These are phyloP conservation scores for Aspergillus asperescens DNA, from an alignment of 495 filamentous ascomycete genomes.

Conservation along the genomic window DNA sequence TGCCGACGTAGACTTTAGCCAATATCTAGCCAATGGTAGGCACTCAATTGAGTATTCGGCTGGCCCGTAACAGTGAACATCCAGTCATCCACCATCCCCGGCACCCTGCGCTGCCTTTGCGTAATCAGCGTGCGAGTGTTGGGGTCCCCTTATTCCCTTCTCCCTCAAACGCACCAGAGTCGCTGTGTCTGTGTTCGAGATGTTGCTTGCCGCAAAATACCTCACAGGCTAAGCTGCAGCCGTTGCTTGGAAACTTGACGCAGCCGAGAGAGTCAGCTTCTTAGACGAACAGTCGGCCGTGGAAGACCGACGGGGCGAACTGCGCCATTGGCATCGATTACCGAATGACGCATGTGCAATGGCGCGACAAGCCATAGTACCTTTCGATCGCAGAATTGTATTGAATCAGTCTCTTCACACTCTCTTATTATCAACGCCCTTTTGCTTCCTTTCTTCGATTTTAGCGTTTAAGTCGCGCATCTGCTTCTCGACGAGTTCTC, in stretches of 20 bases:
- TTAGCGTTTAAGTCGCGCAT: constrained; percentile 47
- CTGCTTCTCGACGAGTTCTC: constrained; percentile 51
- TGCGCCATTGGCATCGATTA: background rate
- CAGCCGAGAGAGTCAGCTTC: background rate
- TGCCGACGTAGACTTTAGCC: background rate
- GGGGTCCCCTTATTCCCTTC: background rate
- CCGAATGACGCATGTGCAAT: background rate
- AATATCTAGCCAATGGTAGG: background rate
- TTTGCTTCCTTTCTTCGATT: constrained; percentile 36
- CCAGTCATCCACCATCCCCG: background rate
- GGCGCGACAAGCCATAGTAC: no score
- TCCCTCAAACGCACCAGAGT: background rate
- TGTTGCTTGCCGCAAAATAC: background rate
- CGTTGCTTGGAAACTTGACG: background rate
- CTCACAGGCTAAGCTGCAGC: background rate
- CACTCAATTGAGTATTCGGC: no score
- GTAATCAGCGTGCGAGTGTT: background rate
- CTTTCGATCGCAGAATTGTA: background rate
- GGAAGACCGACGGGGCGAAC: background rate
- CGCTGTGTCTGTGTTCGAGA: background rate
- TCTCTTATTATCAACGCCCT: constrained; percentile 18
- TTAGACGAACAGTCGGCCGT: background rate
- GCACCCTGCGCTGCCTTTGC: background rate
- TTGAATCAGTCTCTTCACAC: background rate
- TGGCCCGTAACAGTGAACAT: background rate